These are phyloP conservation scores for Neonectria faginata DNA, from an alignment of 2,329 filamentous ascomycete species.

Conservation along the genomic window DNA sequence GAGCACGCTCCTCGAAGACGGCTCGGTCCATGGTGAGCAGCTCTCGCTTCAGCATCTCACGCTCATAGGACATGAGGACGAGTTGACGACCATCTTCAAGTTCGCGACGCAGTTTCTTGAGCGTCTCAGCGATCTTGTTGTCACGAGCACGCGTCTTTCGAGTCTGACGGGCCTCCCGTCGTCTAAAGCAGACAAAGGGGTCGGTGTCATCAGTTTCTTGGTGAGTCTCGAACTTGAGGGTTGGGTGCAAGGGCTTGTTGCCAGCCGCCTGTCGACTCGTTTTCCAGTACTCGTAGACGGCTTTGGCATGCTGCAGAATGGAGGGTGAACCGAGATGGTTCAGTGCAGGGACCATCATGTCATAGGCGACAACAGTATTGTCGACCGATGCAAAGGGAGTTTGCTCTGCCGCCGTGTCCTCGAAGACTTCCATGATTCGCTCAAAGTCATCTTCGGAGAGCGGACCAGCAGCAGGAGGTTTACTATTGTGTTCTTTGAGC, in stretches of 20 bases:
- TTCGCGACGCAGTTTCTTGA: conserved; percentile 91
- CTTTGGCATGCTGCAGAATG: conserved; percentile 72
- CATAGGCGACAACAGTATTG: conserved; percentile 83
- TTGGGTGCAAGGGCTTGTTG: conserved; percentile 80
- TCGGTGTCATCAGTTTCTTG: conserved; percentile 95
- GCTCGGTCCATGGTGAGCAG: conserved; percentile 78
- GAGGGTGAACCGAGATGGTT: conserved; percentile 62
- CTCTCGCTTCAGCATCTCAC: conserved; percentile 84
- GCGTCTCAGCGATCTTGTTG: conserved; percentile 92
- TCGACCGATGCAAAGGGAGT: conserved; percentile 92
- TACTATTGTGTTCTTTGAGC: conserved; percentile 85
- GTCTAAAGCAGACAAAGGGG: conserved; percentile 97
- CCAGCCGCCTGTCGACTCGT: conserved; percentile 72
- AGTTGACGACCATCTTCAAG: conserved; percentile 89
- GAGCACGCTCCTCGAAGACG: conserved; percentile 84
- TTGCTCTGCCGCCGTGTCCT: conserved; percentile 84
- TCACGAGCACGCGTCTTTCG: conserved; percentile 95
- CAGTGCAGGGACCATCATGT: conserved; percentile 79
- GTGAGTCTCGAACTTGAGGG: conserved; percentile 92
- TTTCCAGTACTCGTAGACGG: conserved; percentile 93
- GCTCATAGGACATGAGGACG: conserved; percentile 79
- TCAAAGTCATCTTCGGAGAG: conserved; percentile 95
- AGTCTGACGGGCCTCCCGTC: conserved; percentile 92
- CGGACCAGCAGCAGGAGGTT: conserved; percentile 70
- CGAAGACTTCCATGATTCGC: conserved; percentile 93